Evolutionary conservation across 768 basidiomycete genomes (phyloP), one percentile per base, ranked within the genome.

Genomic region (Imleria badia): DNA sequence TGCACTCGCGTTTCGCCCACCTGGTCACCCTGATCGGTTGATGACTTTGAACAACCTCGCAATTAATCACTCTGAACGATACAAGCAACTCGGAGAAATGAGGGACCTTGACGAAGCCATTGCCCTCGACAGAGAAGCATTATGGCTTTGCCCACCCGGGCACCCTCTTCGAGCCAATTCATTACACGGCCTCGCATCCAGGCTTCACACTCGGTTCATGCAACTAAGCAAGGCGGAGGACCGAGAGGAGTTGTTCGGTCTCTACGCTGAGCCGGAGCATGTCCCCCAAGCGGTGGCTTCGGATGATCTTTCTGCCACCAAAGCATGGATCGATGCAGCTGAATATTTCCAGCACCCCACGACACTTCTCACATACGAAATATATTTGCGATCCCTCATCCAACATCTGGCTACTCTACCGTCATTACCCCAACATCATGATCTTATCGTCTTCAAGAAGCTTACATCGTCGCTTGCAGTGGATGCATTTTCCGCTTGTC

Each of bases 401-500:
- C 48, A 41, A 6, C 48, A 55, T 26, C 14, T 60, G 3, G 35
- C n/a, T 13, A 13, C 29, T 15, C 15, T 49, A 2, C 19, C 30
- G 38, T 30, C 17, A 15, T n/a, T 48, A 5, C 29, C 33, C 17
- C 38, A 9, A 8, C 59, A 43, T n/a, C n/a, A n/a, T n/a, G n/a
- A n/a, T 40, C 35, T 46, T 47, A n/a, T 36, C 19, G 13, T 41
- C 29, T 41, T 36, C 26, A 49, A 33, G 20, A 5, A 29, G 19
- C 35, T 20, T 19, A 23, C 30, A 30, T 39, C 44, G 10, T 48
- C 60, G 1, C 54, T 60, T 12, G 53, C 40, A 6, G 43, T 45
- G 13, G 59, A 61, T 33, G 59, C 59, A 14, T 56, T 51, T 20
- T 54, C 59, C 2, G 44, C 45, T 13, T 60, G 51, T 41, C 64